A percentile compares a stretch with the other conserved stretches of the same genome.
phyloP scores from a whole-genome alignment of 2,329 filamentous ascomycete genomes.

The Xylariaceae sp. region DNA sequence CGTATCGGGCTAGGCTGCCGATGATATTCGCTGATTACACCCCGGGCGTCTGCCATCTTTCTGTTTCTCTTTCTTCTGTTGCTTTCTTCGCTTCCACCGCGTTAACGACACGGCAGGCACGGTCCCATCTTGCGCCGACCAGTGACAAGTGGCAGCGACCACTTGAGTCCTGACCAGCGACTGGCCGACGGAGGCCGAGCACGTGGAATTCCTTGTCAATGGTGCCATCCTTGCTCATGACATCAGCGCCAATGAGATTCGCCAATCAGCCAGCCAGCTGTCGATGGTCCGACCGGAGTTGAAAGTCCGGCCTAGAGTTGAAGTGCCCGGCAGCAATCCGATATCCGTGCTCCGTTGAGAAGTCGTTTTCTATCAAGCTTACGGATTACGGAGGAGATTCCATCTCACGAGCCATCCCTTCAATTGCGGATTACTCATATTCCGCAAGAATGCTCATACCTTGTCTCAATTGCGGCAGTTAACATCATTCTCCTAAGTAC shows the following conservation, averaged over 20 bases:
- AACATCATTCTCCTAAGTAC: no score
- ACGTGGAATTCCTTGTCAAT: neutral
- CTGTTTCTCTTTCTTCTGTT: neutral
- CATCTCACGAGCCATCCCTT: no score
- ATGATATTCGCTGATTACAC: neutral
- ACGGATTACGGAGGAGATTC: no score
- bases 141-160: no score
- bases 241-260: conserved; percentile 26
- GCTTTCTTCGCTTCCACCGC: neutral
- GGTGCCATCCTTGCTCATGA: conserved; percentile 15
- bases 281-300: neutral
- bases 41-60: neutral
- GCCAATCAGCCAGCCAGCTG: neutral
- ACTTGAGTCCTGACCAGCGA: neutral
- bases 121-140: no score
- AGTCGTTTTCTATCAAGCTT: neutral
- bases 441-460: no score
- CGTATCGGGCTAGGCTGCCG: neutral
- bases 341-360: neutral
- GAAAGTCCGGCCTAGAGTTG: neutral
- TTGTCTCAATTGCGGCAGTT: no score
- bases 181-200: conserved; percentile 11
- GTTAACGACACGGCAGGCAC: no score
- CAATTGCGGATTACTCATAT: no score
- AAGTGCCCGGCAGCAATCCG: no score